Percentiles rank a stretch among this genome's conserved stretches.
phyloP scores from a whole-genome alignment of 2,329 filamentous ascomycete genomes.

The Pestalotiopsis sp. region DNA sequence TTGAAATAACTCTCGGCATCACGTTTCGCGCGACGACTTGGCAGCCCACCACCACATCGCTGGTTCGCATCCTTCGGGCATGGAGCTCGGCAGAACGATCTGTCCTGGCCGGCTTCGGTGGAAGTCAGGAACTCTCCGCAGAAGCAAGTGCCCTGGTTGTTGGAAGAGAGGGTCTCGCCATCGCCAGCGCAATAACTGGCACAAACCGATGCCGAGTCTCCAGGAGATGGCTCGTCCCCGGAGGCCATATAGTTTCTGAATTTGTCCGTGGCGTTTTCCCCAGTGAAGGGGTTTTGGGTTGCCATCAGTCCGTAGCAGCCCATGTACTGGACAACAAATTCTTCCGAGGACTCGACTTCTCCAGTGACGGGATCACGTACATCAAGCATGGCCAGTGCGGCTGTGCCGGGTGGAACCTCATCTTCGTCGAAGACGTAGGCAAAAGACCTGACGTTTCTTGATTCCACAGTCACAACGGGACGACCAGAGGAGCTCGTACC shows the following conservation, averaged over 20 bases:
- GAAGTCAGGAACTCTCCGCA: not conserved
- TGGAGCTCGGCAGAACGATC: not conserved
- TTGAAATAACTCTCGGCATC: not conserved
- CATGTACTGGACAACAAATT: not conserved
- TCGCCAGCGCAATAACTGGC: not conserved
- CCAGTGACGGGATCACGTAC: not conserved
- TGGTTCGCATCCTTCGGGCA: not conserved
- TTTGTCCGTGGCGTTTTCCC: not conserved
- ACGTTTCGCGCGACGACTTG: not conserved
- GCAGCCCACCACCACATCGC: slow-evolving; percentile 3
- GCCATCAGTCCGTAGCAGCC: not conserved
- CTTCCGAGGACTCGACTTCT: not conserved
- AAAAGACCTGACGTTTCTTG: not conserved
- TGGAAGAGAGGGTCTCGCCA: not conserved
- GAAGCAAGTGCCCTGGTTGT: slow-evolving; percentile 7
- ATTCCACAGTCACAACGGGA: not conserved
- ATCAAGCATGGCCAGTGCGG: not conserved
- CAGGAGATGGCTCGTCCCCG: not conserved
- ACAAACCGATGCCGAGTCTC: not conserved
- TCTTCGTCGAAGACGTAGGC: not conserved
- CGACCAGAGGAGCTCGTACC: not conserved
- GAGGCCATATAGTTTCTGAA: not conserved
- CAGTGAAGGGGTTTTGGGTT: not conserved
- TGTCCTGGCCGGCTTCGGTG: not conserved
- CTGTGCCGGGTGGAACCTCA: not conserved